Conservation (phyloP, 2,329 filamentous ascomycete genomes). For the Phaeomoniella chlamydospora region DNA sequence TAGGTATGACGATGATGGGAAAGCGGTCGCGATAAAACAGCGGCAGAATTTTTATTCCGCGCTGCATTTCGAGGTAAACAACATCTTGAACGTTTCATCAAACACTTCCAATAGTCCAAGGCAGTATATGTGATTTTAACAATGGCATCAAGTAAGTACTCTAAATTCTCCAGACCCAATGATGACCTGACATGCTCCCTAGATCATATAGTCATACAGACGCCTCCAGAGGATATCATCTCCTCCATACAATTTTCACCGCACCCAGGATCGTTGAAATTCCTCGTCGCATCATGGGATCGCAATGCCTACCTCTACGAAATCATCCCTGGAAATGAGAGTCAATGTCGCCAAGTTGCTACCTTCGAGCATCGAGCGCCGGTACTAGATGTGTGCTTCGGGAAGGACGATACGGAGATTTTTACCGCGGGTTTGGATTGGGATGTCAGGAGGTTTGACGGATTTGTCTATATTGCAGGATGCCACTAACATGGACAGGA, state of each 20-base stretch:
- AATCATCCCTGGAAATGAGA: slow-evolving; percentile 53
- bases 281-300: slow-evolving; percentile 94
- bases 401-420: slow-evolving; percentile 64
- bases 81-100: no score
- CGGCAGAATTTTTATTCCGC: neutral
- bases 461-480: slow-evolving; percentile 1
- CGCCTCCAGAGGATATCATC: slow-evolving; percentile 74
- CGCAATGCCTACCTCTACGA: slow-evolving; percentile 85
- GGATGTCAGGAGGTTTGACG: slow-evolving; percentile 57
- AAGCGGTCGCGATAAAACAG: neutral
- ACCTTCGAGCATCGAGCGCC: slow-evolving; percentile 65
- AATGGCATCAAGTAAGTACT: no score
- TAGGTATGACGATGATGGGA: neutral
- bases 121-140: no score
- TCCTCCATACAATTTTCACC: slow-evolving; percentile 79
- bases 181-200: no score
- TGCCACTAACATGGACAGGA: slow-evolving; percentile 16
- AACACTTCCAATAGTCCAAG: no score
- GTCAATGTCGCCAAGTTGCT: slow-evolving; percentile 16
- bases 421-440: slow-evolving; percentile 80
- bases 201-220: slow-evolving; percentile 68
- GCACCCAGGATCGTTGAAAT: slow-evolving; percentile 52
- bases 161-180: no score
- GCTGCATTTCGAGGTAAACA: neutral
- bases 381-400: slow-evolving; percentile 84